A percentile compares a stretch with the other conserved stretches of the same genome.
Conservation (phyloP, 352 stramenopile genomes). For the Phytophthora meadii region DNA sequence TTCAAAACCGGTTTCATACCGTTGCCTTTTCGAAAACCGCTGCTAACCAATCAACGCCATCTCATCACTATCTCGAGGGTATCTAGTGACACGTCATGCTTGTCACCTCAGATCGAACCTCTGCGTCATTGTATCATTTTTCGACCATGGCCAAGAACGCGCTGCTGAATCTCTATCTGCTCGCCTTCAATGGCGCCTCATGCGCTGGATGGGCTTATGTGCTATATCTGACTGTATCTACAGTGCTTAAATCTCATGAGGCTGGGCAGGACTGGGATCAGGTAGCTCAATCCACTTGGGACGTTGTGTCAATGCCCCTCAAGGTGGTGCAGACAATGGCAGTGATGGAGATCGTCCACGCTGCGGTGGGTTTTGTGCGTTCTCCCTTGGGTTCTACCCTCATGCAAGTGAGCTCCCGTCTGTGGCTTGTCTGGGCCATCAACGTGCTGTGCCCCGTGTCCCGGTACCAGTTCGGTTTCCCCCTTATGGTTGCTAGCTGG, state of each 20-base stretch:
- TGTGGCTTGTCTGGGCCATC: constrained; percentile 96
- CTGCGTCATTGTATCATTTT: constrained; percentile 34
- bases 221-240: constrained; percentile 67
- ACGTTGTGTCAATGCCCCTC: constrained; percentile 62
- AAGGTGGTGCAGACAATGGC: constrained; percentile 94
- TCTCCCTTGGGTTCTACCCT: constrained; percentile 94
- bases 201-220: constrained; percentile 78
- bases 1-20: constrained; percentile 10
- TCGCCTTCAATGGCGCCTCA: constrained; percentile 77
- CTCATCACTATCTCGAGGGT: constrained; percentile 1
- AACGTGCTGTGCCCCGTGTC: constrained; percentile 86
- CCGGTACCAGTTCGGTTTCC: constrained; percentile 85
- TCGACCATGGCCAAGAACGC: constrained; percentile 68
- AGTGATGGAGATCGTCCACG: constrained; percentile 97
- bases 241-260: constrained; percentile 49
- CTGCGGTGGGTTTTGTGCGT: constrained; percentile 94
- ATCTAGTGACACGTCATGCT: constrained; percentile 11
- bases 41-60: constrained; percentile 22
- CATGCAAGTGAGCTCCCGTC: constrained; percentile 92
- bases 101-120: constrained; percentile 19
- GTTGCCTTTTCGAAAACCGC: background rate
- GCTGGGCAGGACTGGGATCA: constrained; percentile 59
- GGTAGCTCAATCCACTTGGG: constrained; percentile 60
- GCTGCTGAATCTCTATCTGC: constrained; percentile 75
- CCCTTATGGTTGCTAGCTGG: constrained; percentile 91